A percentile compares a stretch with the other conserved stretches of the same genome.
Evolutionary conservation across 2,329 filamentous ascomycete species (phyloP).

Genomic region (Verticillium tricorpus): DNA sequence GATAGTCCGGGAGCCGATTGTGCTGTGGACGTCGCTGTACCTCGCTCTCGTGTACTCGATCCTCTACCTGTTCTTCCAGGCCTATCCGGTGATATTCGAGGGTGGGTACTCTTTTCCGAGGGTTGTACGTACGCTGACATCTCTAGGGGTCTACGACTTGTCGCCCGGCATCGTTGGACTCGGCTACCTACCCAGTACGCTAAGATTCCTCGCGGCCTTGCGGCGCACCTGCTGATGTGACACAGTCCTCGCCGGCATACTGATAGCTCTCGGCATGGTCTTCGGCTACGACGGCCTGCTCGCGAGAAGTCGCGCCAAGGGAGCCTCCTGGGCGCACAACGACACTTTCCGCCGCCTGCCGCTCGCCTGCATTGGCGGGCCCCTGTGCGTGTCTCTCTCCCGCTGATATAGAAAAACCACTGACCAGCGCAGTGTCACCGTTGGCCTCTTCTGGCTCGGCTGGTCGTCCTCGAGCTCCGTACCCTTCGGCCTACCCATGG

Average conservation of each 20-base stretch:
- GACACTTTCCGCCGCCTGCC: conserved; percentile 31
- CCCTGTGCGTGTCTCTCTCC: conserved; percentile 38
- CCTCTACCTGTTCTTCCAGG: conserved; percentile 71
- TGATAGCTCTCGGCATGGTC: conserved; percentile 18
- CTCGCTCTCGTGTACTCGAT: conserved; percentile 65
- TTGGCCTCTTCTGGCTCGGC: conserved; percentile 58
- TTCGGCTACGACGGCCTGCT: conserved; percentile 21
- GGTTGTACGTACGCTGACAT: neutral
- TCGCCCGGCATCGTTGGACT: conserved; percentile 61
- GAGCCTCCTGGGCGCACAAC: conserved; percentile 22
- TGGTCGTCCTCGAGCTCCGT: conserved; percentile 47
- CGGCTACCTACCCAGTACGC: conserved; percentile 54
- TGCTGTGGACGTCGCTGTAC: conserved; percentile 65
- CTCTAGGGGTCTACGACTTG: conserved; percentile 49
- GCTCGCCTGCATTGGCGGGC: conserved; percentile 53
- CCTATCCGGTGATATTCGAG: conserved; percentile 67
- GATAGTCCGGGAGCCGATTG: conserved; percentile 68
- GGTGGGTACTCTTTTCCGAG: conserved; percentile 7
- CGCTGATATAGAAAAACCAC: neutral
- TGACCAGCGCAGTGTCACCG: conserved; percentile 19
- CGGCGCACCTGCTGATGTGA: neutral
- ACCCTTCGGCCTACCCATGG: conserved; percentile 50
- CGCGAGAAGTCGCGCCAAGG: conserved; percentile 17
- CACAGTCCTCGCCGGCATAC: conserved; percentile 18
- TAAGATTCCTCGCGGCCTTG: neutral